Percentiles rank a stretch among this genome's conserved stretches.
Evolutionary conservation across 495 filamentous ascomycete species (phyloP).

Genomic region (Aspergillus incahuasiensis): DNA sequence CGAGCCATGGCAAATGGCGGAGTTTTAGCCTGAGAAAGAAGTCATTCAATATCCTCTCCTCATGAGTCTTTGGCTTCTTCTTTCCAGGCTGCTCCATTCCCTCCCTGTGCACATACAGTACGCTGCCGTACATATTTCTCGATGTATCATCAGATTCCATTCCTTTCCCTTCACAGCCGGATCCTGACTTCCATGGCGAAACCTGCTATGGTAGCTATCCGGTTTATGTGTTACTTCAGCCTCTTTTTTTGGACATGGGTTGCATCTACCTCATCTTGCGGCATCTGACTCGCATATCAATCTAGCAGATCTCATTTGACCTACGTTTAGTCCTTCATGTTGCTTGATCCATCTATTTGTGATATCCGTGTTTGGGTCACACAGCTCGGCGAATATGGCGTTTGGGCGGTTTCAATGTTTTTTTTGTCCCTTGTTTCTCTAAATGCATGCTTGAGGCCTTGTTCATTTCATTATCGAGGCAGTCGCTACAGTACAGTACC

Average conservation of each 20-base stretch:
- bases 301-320: constrained; percentile 5
- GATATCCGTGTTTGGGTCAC: constrained; percentile 31
- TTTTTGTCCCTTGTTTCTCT: constrained; percentile 7
- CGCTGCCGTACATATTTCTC: constrained; percentile 25
- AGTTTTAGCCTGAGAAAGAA: constrained; percentile 43
- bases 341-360: constrained; percentile 20
- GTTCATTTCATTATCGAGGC: background rate
- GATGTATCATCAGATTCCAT: constrained; percentile 33
- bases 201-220: constrained; percentile 1
- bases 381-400: constrained; percentile 30
- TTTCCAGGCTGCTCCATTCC: background rate
- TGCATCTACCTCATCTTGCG: constrained; percentile 8
- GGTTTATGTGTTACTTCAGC: constrained; percentile 15
- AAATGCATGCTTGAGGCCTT: background rate
- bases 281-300: constrained; percentile 14
- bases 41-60: constrained; percentile 35
- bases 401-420: constrained; percentile 9
- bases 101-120: constrained; percentile 34
- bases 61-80: constrained; percentile 5
- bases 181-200: background rate
- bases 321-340: constrained; percentile 3
- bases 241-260: constrained; percentile 15
- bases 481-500: background rate
- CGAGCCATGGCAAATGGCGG: constrained; percentile 33
- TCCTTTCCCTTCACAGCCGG: constrained; percentile 19